Base-by-base conservation (phyloP, 192 early-diverging fungal species). In the Mycoemilia scoparia region DNA sequence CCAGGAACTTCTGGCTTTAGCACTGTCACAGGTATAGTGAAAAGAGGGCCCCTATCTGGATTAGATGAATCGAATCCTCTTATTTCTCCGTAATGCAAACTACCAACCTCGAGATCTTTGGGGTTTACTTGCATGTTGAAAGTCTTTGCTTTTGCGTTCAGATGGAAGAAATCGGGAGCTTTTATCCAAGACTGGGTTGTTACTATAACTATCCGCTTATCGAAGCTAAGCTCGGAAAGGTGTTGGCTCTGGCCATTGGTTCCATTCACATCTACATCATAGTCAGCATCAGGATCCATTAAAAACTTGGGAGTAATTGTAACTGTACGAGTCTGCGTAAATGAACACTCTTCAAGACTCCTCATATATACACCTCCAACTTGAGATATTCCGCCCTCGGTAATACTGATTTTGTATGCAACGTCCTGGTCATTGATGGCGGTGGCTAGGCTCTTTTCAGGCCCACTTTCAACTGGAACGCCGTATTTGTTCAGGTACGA, bases 281-380 rank as follows among this genome's bases (percentile, higher is more conserved):
- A 30, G 51, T 64, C 21, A 70, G 79, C 31, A 42, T 37, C 5
- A 76, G 59, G 25, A 58, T 46, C 34, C 7, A 33, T 39, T 0
- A 49, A 51, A 32, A 64, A 59, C 39, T 47, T 27, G 0, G 61
- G 54, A 11, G 26, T 3, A 2, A 46, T 49, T 2, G 9, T 33
- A 6, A 79, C 58, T 17, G 61, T 59, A 32, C 76, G 23, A 19
- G 66, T 55, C 29, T 79, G 70, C 6, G 64, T 49, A 30, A 64
- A 56, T 27, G 50, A 70, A 14, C 77, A 80, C 41, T 89, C 80
- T 25, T 74, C 64, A 29, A 56, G 40, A 26, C 83, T 71, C 45
- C 91, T 72, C 41, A 96, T 54, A 38, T 96, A 96, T 26, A 96
- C 62, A n/a, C 91, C 91, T 33, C 84, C 73, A 38, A 17, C 13